phyloP scores from a whole-genome alignment of 2,329 filamentous ascomycete genomes.

The Fusarium denticulatum region DNA sequence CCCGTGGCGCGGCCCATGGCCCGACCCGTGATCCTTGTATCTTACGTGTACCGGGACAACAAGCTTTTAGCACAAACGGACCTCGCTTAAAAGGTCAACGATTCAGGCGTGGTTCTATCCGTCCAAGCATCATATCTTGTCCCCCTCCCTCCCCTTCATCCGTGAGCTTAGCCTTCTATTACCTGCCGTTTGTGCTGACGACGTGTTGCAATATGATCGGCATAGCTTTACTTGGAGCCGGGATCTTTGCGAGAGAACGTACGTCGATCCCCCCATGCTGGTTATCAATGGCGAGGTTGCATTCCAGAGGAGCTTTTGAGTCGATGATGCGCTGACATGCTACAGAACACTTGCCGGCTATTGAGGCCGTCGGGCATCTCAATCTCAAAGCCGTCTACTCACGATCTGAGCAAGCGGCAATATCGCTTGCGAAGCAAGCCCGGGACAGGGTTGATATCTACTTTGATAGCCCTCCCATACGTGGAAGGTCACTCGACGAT shows the following conservation, averaged over 20 bases:
- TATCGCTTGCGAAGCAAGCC: not conserved
- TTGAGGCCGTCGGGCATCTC: not conserved
- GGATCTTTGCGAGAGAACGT: constrained; percentile 1
- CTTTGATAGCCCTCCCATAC: not conserved
- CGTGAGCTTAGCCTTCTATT: not conserved
- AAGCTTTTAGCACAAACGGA: not conserved
- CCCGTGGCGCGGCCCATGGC: not conserved
- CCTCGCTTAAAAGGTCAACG: no score
- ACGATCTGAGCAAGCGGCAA: not conserved
- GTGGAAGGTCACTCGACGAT: not conserved
- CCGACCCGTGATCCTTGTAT: not conserved
- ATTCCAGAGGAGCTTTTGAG: not conserved
- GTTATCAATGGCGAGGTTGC: not conserved
- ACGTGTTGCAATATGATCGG: not conserved
- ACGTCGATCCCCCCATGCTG: not conserved
- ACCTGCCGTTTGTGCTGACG: not conserved
- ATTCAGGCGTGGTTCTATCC: not conserved
- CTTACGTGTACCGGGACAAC: not conserved
- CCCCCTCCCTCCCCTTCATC: not conserved
- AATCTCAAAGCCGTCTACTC: not conserved
- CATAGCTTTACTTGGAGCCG: not conserved
- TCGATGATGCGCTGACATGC: not conserved
- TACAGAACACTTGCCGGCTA: not conserved
- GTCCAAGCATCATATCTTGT: not conserved
- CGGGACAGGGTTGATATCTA: not conserved